Base-by-base conservation (phyloP, 1,139 yeast species). In the Geotrichum fermentans region DNA sequence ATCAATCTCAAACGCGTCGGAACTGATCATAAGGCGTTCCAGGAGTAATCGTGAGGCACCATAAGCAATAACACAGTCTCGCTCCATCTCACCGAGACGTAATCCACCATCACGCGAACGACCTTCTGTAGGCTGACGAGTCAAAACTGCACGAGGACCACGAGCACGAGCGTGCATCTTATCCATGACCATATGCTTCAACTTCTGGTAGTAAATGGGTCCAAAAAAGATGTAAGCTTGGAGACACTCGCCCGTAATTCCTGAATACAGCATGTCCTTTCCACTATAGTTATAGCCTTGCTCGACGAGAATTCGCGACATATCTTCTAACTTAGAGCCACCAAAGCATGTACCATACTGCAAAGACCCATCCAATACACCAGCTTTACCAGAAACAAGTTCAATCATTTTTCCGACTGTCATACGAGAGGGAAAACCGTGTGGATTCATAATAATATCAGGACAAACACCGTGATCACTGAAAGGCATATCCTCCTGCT, bases 111-210 rank as follows among this genome's bases (percentile, higher is more conserved):
- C 99, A 69, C 98, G 80, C 1, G 97, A 88, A 70, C 99, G 80
- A 77, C 99, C 99, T 70, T 92, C 99, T 0, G 97, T 92, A 11
- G 99, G 99, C 70, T 92, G 99, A 69, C 99, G 82, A 2, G 99
- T 92, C 56, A 92, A 75, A 18, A 94, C 98, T 0, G 98, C 98
- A 59, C 97, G 80, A 50, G 99, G 99, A 53, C 99, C 99, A 67
- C 98, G 80, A 2, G 98, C 97, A 75, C 99, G 85, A 0, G 98
- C 98, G 64, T 92, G 99, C 97, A 92, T 92, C 71, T 94, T 92
- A 71, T 92, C 99, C 70, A 92, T 72, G 47, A 92, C 99, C 99
- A 92, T 92, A 70, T 92, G 99, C 76, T 94, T 92, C 74, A 92
- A 80, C 67, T 94, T 92, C 71, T 92, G 99, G 68, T 92, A 92